A percentile compares a stretch with the other conserved stretches of the same genome.
Evolutionary conservation across 164 flowering plant genomes (phyloP).

Genomic region (Sedum album): DNA sequence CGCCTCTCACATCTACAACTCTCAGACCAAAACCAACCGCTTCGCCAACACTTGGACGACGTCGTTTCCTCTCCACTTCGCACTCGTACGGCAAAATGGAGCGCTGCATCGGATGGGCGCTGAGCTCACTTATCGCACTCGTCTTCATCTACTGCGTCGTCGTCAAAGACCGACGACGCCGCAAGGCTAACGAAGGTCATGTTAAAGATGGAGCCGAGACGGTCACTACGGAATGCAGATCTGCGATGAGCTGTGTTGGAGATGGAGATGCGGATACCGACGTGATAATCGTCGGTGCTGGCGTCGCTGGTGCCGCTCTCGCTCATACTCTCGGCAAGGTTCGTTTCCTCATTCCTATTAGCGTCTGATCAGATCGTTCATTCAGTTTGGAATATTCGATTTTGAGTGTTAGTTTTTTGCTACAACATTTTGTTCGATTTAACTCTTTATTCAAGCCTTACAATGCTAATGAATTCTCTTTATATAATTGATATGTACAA

Average conservation of each 20-base stretch:
- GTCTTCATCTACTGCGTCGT: not conserved
- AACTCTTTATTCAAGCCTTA: no score
- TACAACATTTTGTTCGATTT: no score
- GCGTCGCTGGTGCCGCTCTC: slow-evolving; percentile 10
- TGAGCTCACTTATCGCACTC: not conserved
- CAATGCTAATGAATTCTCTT: no score
- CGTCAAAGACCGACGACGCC: not conserved
- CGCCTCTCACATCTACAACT: no score
- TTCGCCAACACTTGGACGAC: no score
- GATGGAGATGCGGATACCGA: slow-evolving; percentile 2
- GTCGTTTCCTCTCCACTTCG: not conserved
- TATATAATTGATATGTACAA: no score
- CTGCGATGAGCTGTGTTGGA: not conserved
- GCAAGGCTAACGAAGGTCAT: not conserved
- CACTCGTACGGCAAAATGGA: not conserved
- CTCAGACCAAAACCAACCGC: no score
- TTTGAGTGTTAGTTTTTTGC: not conserved
- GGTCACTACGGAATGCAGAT: slow-evolving; percentile 7
- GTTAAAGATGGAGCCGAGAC: not conserved
- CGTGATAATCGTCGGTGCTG: slow-evolving; percentile 8
- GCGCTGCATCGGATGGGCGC: slow-evolving; percentile 1
- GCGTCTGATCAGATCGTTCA: not conserved
- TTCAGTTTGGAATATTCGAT: not conserved
- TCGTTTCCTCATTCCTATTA: not conserved
- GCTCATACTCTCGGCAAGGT: slow-evolving; percentile 10